Conservation (phyloP, 768 basidiomycete species). For the Amanita jacksonii region DNA sequence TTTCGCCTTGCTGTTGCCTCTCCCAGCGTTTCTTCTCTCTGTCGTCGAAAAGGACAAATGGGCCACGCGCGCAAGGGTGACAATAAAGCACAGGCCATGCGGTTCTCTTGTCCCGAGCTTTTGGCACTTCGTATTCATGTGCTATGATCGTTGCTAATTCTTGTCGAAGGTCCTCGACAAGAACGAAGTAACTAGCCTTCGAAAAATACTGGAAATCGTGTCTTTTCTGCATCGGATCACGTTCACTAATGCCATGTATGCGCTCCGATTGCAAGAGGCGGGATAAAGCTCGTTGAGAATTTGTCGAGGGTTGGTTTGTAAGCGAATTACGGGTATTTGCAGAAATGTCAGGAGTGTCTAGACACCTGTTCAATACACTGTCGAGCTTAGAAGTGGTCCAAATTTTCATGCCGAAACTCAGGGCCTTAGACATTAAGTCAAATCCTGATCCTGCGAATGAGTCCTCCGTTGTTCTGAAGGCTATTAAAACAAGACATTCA, state of each 20-base stretch:
- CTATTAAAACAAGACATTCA: background rate
- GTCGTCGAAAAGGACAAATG: constrained; percentile 69
- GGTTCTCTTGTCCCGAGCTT: constrained; percentile 43
- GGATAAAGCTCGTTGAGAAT: constrained; percentile 41
- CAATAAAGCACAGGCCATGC: constrained; percentile 83
- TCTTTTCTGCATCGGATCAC: constrained; percentile 82
- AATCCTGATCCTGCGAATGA: constrained; percentile 16
- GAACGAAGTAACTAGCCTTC: constrained; percentile 63
- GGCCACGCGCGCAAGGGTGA: constrained; percentile 62
- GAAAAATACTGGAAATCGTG: constrained; percentile 86
- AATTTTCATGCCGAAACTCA: constrained; percentile 70
- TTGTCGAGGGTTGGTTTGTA: constrained; percentile 18
- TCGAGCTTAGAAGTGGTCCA: constrained; percentile 72
- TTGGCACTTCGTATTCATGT: constrained; percentile 64
- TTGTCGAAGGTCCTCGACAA: constrained; percentile 85
- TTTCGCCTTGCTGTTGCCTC: constrained; percentile 39
- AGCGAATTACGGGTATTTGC: constrained; percentile 20
- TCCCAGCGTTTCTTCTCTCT: constrained; percentile 62
- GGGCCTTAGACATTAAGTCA: constrained; percentile 56
- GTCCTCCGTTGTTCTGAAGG: constrained; percentile 20
- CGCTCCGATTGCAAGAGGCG: constrained; percentile 73
- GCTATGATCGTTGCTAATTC: constrained; percentile 79
- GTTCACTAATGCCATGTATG: constrained; percentile 80
- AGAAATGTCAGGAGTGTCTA: constrained; percentile 22
- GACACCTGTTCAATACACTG: constrained; percentile 63